A percentile compares a stretch with the other conserved stretches of the same genome.
Conservation (phyloP, 2,329 filamentous ascomycete genomes). For the Aspergillus arachidicola region DNA sequence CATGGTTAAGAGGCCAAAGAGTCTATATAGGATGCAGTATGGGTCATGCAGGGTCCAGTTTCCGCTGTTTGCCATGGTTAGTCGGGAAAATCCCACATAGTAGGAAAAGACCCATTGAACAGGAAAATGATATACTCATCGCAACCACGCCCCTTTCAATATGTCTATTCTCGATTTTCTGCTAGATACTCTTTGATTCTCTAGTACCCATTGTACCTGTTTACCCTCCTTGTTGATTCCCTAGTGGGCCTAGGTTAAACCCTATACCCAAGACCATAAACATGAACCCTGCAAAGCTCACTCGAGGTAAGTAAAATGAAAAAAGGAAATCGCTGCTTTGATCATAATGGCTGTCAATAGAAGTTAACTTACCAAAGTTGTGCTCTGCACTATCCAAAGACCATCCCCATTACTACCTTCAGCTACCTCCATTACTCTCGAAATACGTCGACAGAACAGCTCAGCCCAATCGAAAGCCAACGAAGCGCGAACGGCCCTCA, state of each 20-base stretch:
- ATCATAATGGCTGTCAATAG: fast-evolving
- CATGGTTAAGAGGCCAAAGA: not conserved
- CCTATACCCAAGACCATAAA: not conserved
- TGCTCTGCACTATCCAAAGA: not conserved
- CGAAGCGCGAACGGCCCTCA: not conserved
- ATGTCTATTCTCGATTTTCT: not conserved
- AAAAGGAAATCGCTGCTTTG: not conserved
- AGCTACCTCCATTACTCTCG: not conserved
- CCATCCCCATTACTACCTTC: not conserved
- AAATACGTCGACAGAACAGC: not conserved
- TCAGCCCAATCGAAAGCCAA: not conserved
- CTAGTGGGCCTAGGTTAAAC: too few species aligned
- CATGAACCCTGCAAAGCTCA: not conserved
- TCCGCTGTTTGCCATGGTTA: not conserved
- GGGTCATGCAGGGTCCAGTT: not conserved
- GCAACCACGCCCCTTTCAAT: not conserved
- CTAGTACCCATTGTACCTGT: not conserved
- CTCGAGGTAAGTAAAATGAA: not conserved
- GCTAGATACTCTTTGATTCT: fast-evolving
- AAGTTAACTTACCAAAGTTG: not conserved
- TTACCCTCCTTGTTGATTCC: not conserved
- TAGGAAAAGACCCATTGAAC: not conserved
- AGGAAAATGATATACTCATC: not conserved
- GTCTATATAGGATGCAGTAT: not conserved
- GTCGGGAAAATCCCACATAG: not conserved